Percentiles rank a stretch among this genome's conserved stretches.
Evolutionary conservation across 2,329 filamentous ascomycete species (phyloP).

Genomic region (Bipolaris cookei): DNA sequence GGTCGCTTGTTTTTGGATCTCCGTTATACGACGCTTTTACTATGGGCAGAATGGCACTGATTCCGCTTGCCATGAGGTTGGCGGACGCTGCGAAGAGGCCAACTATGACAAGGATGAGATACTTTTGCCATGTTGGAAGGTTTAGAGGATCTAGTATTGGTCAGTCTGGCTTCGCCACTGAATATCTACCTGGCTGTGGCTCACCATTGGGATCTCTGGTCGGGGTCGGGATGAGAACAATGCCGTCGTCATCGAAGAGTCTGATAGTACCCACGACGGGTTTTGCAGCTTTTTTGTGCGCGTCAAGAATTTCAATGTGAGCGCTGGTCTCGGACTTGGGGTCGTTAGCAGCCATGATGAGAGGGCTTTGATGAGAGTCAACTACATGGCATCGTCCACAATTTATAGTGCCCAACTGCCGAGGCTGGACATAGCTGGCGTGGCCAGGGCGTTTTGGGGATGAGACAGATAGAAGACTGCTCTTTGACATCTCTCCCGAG

Average conservation of each 20-base stretch:
- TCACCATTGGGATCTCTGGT: slow-evolving; percentile 19
- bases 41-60: slow-evolving; percentile 17
- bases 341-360: slow-evolving; percentile 9
- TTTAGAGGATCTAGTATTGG: slow-evolving; percentile 15
- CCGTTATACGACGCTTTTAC: slow-evolving; percentile 11
- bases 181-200: neutral
- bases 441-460: neutral
- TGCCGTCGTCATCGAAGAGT: slow-evolving; percentile 16
- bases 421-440: neutral
- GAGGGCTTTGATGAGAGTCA: neutral
- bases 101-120: slow-evolving; percentile 17
- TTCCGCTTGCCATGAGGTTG: slow-evolving; percentile 19
- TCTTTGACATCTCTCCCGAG: slow-evolving; percentile 11
- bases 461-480: neutral
- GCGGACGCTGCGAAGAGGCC: slow-evolving; percentile 17
- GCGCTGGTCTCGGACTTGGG: slow-evolving; percentile 8
- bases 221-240: slow-evolving; percentile 21
- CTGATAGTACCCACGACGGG: slow-evolving; percentile 21
- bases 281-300: slow-evolving; percentile 19
- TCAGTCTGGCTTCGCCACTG: neutral
- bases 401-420: slow-evolving; percentile 3
- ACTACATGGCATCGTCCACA: neutral
- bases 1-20: slow-evolving; percentile 14
- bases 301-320: slow-evolving; percentile 17
- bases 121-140: slow-evolving; percentile 19